Evolutionary conservation across 306 rosid genomes (phyloP).

Genomic region (Inga leiocalycina): DNA sequence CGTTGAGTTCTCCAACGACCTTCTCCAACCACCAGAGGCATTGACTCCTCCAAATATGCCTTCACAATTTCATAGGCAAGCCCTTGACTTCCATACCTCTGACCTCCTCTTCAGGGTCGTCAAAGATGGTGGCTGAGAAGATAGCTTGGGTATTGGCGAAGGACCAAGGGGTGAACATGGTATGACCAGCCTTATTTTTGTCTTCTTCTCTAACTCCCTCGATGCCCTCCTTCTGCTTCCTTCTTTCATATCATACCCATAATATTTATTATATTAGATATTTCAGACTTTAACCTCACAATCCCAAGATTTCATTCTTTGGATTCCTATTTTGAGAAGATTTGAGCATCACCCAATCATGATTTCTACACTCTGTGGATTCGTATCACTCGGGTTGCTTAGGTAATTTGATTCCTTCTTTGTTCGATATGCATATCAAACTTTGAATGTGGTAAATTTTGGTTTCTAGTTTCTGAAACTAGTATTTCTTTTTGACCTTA

Average conservation of each 20-base stretch:
- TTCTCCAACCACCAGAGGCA: no score
- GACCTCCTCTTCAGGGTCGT: no score
- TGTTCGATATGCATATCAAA: not conserved
- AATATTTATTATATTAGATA: not conserved
- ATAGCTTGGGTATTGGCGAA: no score
- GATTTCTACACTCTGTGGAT: slow-evolving; percentile 46
- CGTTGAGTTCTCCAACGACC: no score
- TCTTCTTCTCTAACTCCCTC: slow-evolving; percentile 67
- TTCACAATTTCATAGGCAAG: no score
- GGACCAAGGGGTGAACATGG: slow-evolving; percentile 24
- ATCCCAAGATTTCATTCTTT: not conserved
- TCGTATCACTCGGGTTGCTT: slow-evolving; percentile 63
- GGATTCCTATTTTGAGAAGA: slow-evolving; percentile 33
- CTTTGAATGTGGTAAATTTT: slow-evolving; percentile 5
- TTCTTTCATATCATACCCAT: slow-evolving; percentile 15
- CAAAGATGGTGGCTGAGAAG: no score
- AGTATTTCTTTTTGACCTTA: not conserved
- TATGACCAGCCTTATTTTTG: slow-evolving; percentile 67
- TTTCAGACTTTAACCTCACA: not conserved
- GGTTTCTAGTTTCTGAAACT: slow-evolving; percentile 11
- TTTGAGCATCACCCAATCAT: slow-evolving; percentile 58
- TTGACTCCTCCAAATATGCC: no score
- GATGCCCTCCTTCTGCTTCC: slow-evolving; percentile 73
- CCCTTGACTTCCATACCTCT: no score
- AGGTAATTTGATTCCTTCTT: slow-evolving; percentile 50